Evolutionary conservation across 495 filamentous ascomycete genomes (phyloP).

Genomic region (Talaromyces ruber): DNA sequence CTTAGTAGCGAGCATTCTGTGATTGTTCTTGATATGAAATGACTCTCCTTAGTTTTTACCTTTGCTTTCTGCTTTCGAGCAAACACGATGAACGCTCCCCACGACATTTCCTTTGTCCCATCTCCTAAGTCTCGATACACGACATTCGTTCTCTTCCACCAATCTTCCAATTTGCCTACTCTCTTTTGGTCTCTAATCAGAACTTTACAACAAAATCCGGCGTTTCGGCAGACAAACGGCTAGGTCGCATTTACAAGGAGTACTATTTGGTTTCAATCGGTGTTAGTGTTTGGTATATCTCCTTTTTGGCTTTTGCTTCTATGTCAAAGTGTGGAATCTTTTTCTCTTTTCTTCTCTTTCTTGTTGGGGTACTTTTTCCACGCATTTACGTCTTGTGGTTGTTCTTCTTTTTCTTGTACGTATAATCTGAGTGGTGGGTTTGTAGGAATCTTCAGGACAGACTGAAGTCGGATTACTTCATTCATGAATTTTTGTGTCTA

Average conservation of each 20-base stretch:
- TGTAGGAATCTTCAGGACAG: background rate
- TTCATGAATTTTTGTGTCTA: background rate
- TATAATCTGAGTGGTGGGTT: background rate
- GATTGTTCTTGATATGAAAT: background rate
- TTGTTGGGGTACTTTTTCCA: background rate
- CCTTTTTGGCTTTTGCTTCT: background rate
- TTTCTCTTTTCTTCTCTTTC: background rate
- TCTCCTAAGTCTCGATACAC: background rate
- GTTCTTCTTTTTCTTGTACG: background rate
- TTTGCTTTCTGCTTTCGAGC: background rate
- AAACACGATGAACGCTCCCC: background rate
- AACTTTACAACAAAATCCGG: constrained; percentile 1
- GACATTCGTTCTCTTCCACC: background rate
- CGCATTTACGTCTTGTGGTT: background rate
- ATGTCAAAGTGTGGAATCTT: background rate
- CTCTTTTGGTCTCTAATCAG: background rate
- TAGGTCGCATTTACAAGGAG: constrained; percentile 4
- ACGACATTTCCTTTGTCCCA: background rate
- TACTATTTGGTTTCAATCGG: background rate
- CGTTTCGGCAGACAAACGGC: background rate
- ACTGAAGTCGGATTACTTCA: background rate
- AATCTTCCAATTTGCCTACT: background rate
- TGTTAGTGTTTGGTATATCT: background rate
- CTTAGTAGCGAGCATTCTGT: background rate
- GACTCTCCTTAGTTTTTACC: background rate